Conservation (phyloP, 768 basidiomycete genomes). For the Tylopilus plumbeoviolaceoides region DNA sequence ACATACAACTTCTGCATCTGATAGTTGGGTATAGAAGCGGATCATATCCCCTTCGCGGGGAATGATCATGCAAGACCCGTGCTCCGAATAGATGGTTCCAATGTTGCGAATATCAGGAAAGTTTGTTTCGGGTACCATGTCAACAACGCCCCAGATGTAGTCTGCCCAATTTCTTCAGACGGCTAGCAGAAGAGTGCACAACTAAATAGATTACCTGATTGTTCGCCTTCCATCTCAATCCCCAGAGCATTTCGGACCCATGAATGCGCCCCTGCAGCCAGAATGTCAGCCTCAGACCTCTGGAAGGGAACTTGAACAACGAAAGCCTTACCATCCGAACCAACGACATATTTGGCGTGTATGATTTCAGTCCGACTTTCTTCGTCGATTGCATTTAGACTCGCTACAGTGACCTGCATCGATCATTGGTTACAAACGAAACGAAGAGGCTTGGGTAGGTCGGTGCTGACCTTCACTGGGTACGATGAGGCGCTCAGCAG, state of each 20-base stretch:
- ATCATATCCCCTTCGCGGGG: slow-evolving; percentile 67
- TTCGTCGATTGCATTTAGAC: slow-evolving; percentile 24
- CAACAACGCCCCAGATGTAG: slow-evolving; percentile 32
- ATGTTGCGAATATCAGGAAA: slow-evolving; percentile 73
- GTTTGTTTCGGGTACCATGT: slow-evolving; percentile 64
- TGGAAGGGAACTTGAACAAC: too few species aligned
- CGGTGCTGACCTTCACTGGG: slow-evolving; percentile 26
- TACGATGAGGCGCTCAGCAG: slow-evolving; percentile 29
- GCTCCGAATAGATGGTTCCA: slow-evolving; percentile 58
- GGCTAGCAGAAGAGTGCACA: neutral
- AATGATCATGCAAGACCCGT: slow-evolving; percentile 69
- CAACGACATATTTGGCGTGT: slow-evolving; percentile 33
- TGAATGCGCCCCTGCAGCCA: slow-evolving; percentile 37
- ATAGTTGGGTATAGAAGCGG: slow-evolving; percentile 67
- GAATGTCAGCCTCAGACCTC: neutral
- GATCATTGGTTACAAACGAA: neutral
- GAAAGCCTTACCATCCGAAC: slow-evolving; percentile 28
- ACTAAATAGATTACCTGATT: slow-evolving; percentile 31
- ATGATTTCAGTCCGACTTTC: slow-evolving; percentile 30
- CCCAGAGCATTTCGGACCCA: slow-evolving; percentile 44
- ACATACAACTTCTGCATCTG: slow-evolving; percentile 43
- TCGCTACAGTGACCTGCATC: slow-evolving; percentile 20
- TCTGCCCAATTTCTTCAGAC: slow-evolving; percentile 37
- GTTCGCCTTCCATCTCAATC: slow-evolving; percentile 46
- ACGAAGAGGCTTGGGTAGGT: neutral